Evolutionary conservation across 2,329 filamentous ascomycete species (phyloP).

Genomic region (Escovopsis sp.): DNA sequence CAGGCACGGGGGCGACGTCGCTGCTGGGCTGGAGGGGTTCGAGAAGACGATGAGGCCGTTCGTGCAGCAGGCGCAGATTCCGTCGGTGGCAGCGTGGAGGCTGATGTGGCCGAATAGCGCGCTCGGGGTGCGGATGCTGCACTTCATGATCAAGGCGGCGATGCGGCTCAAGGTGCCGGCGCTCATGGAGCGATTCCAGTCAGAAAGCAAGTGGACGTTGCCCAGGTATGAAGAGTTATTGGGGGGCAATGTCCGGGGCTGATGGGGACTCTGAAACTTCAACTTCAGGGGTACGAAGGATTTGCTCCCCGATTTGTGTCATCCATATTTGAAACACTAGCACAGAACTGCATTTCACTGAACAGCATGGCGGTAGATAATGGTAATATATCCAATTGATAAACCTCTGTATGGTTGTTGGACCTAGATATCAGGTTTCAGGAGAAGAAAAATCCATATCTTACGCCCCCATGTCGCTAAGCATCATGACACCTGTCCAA

Average conservation of each 20-base stretch:
- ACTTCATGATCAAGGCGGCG: background rate
- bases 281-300: too few relatives aligned
- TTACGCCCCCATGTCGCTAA: too few relatives aligned
- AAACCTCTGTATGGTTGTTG: too few relatives aligned
- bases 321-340: too few relatives aligned
- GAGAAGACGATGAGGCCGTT: slow-evolving; percentile 20
- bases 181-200: background rate
- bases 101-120: background rate
- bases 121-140: background rate
- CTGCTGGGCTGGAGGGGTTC: slow-evolving; percentile 22
- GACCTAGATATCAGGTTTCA: too few relatives aligned
- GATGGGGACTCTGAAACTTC: background rate
- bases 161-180: background rate
- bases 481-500: too few relatives aligned
- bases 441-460: too few relatives aligned
- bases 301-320: too few relatives aligned
- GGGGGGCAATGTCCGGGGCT: background rate
- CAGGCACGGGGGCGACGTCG: slow-evolving; percentile 11
- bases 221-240: background rate
- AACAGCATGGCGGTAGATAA: too few relatives aligned
- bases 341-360: too few relatives aligned
- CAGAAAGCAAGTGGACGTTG: background rate
- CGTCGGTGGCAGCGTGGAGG: background rate
- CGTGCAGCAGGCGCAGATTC: background rate
- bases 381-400: too few relatives aligned